Conservation (phyloP, 202 grass and related monocot species). For the Carex arenaria region DNA sequence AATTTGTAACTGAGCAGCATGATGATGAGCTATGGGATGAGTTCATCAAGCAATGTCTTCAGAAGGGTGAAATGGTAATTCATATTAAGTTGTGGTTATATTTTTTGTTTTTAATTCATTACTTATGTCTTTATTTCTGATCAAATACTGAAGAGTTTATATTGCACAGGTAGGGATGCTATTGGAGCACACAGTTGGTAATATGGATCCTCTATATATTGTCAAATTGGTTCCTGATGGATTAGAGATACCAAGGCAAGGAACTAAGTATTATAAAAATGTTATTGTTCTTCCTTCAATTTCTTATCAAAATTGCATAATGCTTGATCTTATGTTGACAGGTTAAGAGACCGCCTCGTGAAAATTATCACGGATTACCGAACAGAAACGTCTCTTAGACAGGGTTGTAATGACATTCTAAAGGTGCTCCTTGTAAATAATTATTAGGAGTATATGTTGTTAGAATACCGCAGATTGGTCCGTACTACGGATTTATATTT, state of each 20-base stretch:
- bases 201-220: constrained; percentile 96
- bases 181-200: constrained; percentile 95
- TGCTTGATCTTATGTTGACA: constrained; percentile 32
- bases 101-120: constrained; percentile 13
- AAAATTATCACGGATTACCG: constrained; percentile 97
- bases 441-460: constrained; percentile 1
- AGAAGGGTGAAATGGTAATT: constrained; percentile 89
- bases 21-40: constrained; percentile 98
- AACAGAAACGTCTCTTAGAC: constrained; percentile 88
- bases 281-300: constrained; percentile 2
- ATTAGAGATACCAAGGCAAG: constrained; percentile 89
- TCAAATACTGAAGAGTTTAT: constrained; percentile 9
- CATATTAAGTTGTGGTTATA: background rate
- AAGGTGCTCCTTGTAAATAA: constrained; percentile 43
- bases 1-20: constrained; percentile 88
- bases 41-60: constrained; percentile 79
- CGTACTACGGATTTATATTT: no score
- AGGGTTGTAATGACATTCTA: constrained; percentile 97
- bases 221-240: constrained; percentile 96
- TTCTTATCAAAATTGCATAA: constrained; percentile 4
- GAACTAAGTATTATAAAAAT: background rate
- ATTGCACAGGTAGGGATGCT: constrained; percentile 87
- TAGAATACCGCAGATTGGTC: background rate
- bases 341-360: constrained; percentile 85
- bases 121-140: constrained; percentile 1